A percentile compares a stretch with the other conserved stretches of the same genome.
These are phyloP conservation scores for Xylaria scruposa DNA, from an alignment of 495 filamentous ascomycete species.

Conservation along the genomic window DNA sequence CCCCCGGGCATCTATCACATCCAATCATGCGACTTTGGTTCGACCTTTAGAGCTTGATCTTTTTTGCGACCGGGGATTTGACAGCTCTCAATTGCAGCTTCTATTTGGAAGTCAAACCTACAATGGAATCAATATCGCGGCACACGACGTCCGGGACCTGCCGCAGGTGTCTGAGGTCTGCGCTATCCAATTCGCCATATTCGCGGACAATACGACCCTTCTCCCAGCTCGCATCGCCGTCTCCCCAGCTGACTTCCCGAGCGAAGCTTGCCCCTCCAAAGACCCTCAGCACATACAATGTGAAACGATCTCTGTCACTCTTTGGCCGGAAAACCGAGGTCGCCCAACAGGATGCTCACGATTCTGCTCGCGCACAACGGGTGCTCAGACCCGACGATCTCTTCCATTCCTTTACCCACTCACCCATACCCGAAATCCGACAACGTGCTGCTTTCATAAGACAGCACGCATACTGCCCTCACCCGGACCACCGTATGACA, in stretches of 20 bases:
- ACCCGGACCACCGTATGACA: conserved; percentile 79
- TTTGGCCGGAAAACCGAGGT: conserved; percentile 33
- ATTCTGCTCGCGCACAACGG: conserved; percentile 41
- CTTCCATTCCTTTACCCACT: conserved; percentile 89
- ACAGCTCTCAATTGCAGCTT: not conserved
- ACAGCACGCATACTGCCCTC: conserved; percentile 89
- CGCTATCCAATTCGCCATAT: conserved; percentile 30
- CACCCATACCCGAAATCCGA: conserved; percentile 84
- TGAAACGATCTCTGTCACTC: conserved; percentile 34
- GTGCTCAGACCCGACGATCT: conserved; percentile 81
- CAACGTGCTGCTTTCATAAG: conserved; percentile 86
- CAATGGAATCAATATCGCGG: conserved; percentile 34
- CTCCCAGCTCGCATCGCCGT: conserved; percentile 27
- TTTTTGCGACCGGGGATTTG: not conserved
- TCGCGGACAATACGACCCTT: conserved; percentile 30
- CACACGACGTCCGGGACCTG: conserved; percentile 37
- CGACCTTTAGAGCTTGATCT: conserved; percentile 10
- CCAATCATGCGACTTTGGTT: conserved; percentile 15
- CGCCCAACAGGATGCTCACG: conserved; percentile 31
- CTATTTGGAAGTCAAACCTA: not conserved
- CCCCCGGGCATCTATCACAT: not conserved
- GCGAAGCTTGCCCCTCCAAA: conserved; percentile 12
- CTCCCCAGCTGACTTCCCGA: conserved; percentile 3
- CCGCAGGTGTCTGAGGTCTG: conserved; percentile 34
- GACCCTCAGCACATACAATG: not conserved